phyloP scores from a whole-genome alignment of 805 yeast species.

The Saccharomycopsis fodiens region DNA sequence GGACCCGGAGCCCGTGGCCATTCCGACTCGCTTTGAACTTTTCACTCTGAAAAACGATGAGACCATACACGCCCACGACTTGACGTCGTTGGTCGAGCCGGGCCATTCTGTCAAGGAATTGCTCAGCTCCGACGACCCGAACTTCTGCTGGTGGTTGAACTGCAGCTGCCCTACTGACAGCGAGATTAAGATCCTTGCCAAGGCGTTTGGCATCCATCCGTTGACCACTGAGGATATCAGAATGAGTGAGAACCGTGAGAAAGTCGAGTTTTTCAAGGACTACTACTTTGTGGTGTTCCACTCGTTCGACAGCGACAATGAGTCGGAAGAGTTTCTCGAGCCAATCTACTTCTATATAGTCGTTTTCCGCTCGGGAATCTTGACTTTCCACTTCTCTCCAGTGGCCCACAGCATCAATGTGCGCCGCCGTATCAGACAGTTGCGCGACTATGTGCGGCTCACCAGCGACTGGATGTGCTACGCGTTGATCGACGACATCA shows the following conservation, averaged over 20 bases:
- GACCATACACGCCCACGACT: conserved; percentile 83
- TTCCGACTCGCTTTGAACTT: conserved; percentile 75
- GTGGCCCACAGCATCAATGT: conserved; percentile 58
- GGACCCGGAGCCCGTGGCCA: not conserved
- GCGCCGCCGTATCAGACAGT: conserved; percentile 55
- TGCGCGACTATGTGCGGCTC: conserved; percentile 52
- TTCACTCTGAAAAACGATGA: conserved; percentile 78
- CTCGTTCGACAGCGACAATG: conserved; percentile 82
- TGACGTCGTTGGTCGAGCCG: conserved; percentile 65
- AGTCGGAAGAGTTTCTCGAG: conserved; percentile 74
- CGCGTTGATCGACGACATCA: conserved; percentile 58
- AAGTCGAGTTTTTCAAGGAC: conserved; percentile 83
- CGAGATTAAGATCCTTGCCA: conserved; percentile 87
- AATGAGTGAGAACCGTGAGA: conserved; percentile 95
- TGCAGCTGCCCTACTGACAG: conserved; percentile 91
- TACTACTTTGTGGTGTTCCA: conserved; percentile 96
- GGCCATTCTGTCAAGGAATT: conserved; percentile 33
- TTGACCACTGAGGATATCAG: conserved; percentile 96
- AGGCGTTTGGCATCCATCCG: conserved; percentile 96
- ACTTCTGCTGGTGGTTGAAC: conserved; percentile 85
- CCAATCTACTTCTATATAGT: conserved; percentile 56
- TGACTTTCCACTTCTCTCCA: conserved; percentile 54
- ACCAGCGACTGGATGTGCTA: conserved; percentile 61
- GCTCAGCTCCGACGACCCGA: conserved; percentile 30
- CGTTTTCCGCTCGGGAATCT: conserved; percentile 52